These are phyloP conservation scores for Jackrogersella minutella DNA, from an alignment of 495 filamentous ascomycete genomes.

Conservation along the genomic window DNA sequence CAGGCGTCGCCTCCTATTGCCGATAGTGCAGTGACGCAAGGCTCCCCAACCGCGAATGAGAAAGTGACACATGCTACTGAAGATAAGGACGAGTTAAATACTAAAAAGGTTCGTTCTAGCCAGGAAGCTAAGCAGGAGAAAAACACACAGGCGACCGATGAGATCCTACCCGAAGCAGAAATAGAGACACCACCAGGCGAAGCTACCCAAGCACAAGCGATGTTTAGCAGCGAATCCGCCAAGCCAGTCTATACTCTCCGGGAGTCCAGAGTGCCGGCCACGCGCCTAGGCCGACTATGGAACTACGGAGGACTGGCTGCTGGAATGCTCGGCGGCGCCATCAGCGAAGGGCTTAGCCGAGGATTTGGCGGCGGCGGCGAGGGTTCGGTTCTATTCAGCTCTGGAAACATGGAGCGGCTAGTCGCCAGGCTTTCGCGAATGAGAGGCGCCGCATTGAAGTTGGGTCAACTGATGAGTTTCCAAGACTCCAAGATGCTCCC, in stretches of 20 bases:
- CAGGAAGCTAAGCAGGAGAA: slow-evolving; percentile 18
- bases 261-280: slow-evolving; percentile 90
- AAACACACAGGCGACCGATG: slow-evolving; percentile 29
- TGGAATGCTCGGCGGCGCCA: slow-evolving; percentile 94
- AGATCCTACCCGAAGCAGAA: slow-evolving; percentile 30
- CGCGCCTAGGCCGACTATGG: slow-evolving; percentile 85
- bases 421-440: slow-evolving; percentile 93
- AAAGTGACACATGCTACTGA: slow-evolving; percentile 27
- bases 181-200: slow-evolving; percentile 9
- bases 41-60: slow-evolving; percentile 30
- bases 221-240: slow-evolving; percentile 22
- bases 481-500: slow-evolving; percentile 98
- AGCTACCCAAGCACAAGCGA: slow-evolving; percentile 7
- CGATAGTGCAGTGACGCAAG: slow-evolving; percentile 14
- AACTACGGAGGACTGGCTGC: slow-evolving; percentile 93
- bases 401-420: slow-evolving; percentile 88
- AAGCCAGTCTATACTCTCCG: slow-evolving; percentile 70
- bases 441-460: slow-evolving; percentile 96
- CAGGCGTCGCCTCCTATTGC: slow-evolving; percentile 29
- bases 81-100: slow-evolving; percentile 22
- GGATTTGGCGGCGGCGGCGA: slow-evolving; percentile 63
- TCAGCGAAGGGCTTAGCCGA: slow-evolving; percentile 81
- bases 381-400: slow-evolving; percentile 86
- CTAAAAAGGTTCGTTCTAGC: slow-evolving; percentile 22
- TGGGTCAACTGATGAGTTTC: slow-evolving; percentile 97